Evolutionary conservation across 257 asterid species (phyloP).

Genomic region (Gentiana dahurica): DNA sequence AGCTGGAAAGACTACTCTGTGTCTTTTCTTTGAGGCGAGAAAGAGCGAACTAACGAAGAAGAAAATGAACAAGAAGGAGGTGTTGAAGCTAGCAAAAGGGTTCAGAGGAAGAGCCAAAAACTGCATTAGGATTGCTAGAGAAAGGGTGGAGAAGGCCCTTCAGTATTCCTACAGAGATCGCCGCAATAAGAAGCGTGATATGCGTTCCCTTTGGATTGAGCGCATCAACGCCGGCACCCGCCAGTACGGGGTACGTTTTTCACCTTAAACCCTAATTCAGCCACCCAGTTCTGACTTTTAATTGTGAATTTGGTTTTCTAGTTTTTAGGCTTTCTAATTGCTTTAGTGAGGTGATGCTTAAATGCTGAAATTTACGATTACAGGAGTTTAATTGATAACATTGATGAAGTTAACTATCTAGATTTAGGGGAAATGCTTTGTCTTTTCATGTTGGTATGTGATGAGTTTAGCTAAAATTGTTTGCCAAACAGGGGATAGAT

Average conservation of each 20-base stretch:
- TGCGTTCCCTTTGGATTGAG: slow-evolving; percentile 93
- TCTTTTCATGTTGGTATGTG: too few relatives aligned
- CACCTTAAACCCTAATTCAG: too few relatives aligned
- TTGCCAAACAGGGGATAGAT: too few relatives aligned
- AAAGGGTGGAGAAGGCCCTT: slow-evolving; percentile 68
- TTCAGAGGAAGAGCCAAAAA: slow-evolving; percentile 78
- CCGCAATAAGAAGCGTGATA: slow-evolving; percentile 67
- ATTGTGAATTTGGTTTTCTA: neutral
- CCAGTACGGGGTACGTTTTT: slow-evolving; percentile 48
- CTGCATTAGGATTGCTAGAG: slow-evolving; percentile 68
- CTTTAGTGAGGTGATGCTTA: neutral
- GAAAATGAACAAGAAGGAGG: slow-evolving; percentile 70
- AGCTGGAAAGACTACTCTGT: too few relatives aligned
- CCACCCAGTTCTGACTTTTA: neutral
- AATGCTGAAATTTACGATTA: neutral
- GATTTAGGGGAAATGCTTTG: too few relatives aligned
- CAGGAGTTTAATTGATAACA: slow-evolving; percentile 1
- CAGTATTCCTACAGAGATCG: slow-evolving; percentile 74
- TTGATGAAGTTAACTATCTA: neutral
- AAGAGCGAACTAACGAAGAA: neutral
- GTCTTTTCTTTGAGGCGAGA: too few relatives aligned
- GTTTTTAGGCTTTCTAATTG: neutral
- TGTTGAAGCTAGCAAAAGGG: slow-evolving; percentile 69
- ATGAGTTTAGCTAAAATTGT: too few relatives aligned
- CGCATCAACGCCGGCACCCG: slow-evolving; percentile 92